Evolutionary conservation across 306 rosid genomes (phyloP).

Genomic region (Crataegus laevigata): DNA sequence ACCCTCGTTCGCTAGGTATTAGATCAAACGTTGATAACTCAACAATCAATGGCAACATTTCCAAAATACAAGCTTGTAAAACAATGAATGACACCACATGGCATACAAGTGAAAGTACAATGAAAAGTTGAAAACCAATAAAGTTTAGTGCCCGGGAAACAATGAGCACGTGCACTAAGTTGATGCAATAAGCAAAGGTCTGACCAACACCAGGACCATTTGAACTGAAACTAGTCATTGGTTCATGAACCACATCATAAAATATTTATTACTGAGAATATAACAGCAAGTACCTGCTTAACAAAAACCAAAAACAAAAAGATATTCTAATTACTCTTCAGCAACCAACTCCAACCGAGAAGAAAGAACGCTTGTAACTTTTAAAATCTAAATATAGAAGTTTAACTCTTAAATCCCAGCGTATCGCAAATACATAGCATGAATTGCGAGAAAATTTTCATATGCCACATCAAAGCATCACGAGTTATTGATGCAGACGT

Average conservation of each 20-base stretch:
- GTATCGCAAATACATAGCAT: slow-evolving; percentile 1
- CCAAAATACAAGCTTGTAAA: background rate
- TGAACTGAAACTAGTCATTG: background rate
- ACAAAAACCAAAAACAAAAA: background rate
- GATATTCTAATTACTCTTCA: background rate
- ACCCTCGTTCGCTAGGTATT: background rate
- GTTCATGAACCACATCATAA: background rate
- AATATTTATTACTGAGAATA: background rate
- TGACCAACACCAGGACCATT: background rate
- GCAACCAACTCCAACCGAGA: background rate
- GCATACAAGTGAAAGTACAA: background rate
- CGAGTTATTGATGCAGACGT: background rate
- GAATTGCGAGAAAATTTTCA: background rate
- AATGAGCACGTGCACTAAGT: background rate
- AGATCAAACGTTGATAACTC: background rate
- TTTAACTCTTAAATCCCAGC: slow-evolving; percentile 5
- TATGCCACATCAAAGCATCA: slow-evolving; percentile 4
- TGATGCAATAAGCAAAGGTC: background rate
- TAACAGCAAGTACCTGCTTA: background rate
- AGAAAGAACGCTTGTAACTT: background rate
- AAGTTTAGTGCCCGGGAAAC: background rate
- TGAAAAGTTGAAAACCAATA: background rate
- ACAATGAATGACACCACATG: background rate
- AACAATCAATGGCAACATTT: background rate
- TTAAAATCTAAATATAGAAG: background rate